A percentile compares a stretch with the other conserved stretches of the same genome.
phyloP scores from a whole-genome alignment of 139 green algal species.

The Chlamydomonas sp. region DNA sequence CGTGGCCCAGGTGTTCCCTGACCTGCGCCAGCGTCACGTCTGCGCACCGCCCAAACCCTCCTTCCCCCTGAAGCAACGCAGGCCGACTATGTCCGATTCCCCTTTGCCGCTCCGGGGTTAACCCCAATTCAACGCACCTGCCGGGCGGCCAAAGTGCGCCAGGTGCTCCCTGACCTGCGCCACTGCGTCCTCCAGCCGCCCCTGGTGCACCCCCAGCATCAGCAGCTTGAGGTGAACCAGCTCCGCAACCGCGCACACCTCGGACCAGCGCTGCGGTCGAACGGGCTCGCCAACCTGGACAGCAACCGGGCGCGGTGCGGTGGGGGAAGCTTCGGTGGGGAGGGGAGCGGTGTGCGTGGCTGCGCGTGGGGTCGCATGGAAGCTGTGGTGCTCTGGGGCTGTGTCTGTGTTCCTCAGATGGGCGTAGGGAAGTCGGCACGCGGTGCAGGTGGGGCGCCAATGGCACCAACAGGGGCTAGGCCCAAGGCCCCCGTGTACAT shows the following conservation, averaged over 20 bases:
- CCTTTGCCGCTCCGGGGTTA: background rate
- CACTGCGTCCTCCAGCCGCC: conserved; percentile 51
- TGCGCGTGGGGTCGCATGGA: background rate
- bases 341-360: background rate
- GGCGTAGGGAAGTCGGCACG: too few relatives aligned
- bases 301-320: too few relatives aligned
- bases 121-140: conserved; percentile 18
- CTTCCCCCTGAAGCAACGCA: too few relatives aligned
- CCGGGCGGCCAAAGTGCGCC: conserved; percentile 32
- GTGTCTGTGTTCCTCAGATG: too few relatives aligned
- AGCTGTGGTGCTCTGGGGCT: background rate
- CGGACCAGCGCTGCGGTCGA: conserved; percentile 26
- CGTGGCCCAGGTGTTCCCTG: too few relatives aligned
- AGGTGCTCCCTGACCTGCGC: conserved; percentile 55
- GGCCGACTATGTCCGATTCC: background rate
- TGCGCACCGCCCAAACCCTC: too few relatives aligned
- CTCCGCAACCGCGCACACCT: conserved; percentile 49
- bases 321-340: too few relatives aligned
- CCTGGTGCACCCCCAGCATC: conserved; percentile 67
- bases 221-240: conserved; percentile 69
- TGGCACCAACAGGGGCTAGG: too few relatives aligned
- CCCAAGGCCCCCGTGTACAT: too few relatives aligned
- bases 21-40: too few relatives aligned
- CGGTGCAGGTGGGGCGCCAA: too few relatives aligned
- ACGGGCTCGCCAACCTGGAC: background rate